Percentiles rank a stretch among this genome's conserved stretches.
Evolutionary conservation across 1,284 basidiomycete genomes (phyloP).

Genomic region (Vanrija sp.): DNA sequence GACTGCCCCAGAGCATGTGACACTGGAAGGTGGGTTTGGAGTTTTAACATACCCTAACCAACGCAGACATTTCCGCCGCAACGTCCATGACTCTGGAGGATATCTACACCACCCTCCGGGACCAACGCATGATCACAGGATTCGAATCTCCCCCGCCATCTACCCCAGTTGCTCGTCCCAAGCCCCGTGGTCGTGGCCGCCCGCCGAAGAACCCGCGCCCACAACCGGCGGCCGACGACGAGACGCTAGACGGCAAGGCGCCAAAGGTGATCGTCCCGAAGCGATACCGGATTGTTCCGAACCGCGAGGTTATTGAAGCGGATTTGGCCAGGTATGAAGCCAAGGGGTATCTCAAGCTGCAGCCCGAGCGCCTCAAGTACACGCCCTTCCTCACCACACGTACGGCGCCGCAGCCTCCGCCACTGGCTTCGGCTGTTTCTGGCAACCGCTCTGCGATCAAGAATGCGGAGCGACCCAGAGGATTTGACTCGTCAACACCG

Average conservation of each 20-base stretch:
- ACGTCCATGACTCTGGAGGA: constrained; percentile 93
- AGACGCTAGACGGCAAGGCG: constrained; percentile 16
- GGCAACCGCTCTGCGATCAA: background rate
- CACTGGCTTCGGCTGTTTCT: background rate
- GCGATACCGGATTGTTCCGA: constrained; percentile 72
- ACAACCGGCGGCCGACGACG: constrained; percentile 4
- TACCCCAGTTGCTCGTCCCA: background rate
- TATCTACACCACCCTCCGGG: constrained; percentile 69
- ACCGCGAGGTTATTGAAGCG: constrained; percentile 67
- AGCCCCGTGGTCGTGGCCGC: constrained; percentile 10
- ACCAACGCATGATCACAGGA: constrained; percentile 69
- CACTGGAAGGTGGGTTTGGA: constrained; percentile 66
- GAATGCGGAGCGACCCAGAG: background rate
- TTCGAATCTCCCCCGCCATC: background rate
- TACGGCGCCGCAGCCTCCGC: background rate
- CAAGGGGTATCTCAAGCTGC: constrained; percentile 76
- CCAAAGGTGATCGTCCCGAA: constrained; percentile 56
- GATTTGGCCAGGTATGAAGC: constrained; percentile 68
- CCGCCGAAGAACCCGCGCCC: constrained; percentile 13
- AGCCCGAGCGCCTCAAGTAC: constrained; percentile 87
- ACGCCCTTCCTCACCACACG: constrained; percentile 75
- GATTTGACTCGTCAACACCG: background rate
- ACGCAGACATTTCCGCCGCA: constrained; percentile 72
- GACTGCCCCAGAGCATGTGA: constrained; percentile 56
- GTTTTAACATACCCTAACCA: constrained; percentile 6